Percentiles rank a stretch among this genome's conserved stretches.
Evolutionary conservation across 2,329 filamentous ascomycete species (phyloP).

Genomic region (Septoria linicola): DNA sequence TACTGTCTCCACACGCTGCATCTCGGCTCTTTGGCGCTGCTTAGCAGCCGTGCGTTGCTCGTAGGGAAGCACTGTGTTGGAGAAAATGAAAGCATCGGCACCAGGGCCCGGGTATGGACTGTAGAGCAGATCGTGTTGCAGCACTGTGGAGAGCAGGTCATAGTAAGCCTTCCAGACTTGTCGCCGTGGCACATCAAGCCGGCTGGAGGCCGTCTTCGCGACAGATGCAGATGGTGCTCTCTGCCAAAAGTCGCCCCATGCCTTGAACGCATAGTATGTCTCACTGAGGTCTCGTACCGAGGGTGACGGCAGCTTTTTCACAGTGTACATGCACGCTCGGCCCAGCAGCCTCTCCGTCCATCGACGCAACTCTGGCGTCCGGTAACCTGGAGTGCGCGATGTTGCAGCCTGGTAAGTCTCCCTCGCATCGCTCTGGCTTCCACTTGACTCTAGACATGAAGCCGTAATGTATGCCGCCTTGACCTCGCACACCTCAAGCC

Average conservation of each 20-base stretch:
- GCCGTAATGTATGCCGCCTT: slow-evolving; percentile 35
- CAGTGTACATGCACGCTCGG: slow-evolving; percentile 32
- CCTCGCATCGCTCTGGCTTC: slow-evolving; percentile 27
- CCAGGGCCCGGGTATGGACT: slow-evolving; percentile 33
- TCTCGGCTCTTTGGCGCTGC: slow-evolving; percentile 64
- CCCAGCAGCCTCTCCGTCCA: slow-evolving; percentile 38
- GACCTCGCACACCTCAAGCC: slow-evolving; percentile 72
- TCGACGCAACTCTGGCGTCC: slow-evolving; percentile 34
- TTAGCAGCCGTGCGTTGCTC: slow-evolving; percentile 33
- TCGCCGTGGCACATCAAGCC: slow-evolving; percentile 50
- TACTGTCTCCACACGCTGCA: slow-evolving; percentile 73
- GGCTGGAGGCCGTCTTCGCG: slow-evolving; percentile 39
- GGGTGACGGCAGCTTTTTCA: slow-evolving; percentile 27
- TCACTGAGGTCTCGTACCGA: slow-evolving; percentile 27
- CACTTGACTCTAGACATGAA: slow-evolving; percentile 31
- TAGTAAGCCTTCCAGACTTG: slow-evolving; percentile 87
- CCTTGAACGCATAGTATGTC: slow-evolving; percentile 46
- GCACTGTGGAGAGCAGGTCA: slow-evolving; percentile 69
- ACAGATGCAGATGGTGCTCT: slow-evolving; percentile 21
- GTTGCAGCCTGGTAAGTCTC: slow-evolving; percentile 27
- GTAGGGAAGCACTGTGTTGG: slow-evolving; percentile 31
- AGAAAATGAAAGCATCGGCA: slow-evolving; percentile 41
- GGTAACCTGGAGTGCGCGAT: slow-evolving; percentile 30
- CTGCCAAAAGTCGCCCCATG: slow-evolving; percentile 70
- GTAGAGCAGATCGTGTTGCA: slow-evolving; percentile 66